Percentiles rank a stretch among this genome's conserved stretches.
Conservation (phyloP, 768 basidiomycete species). For the Amanita inopinata region DNA sequence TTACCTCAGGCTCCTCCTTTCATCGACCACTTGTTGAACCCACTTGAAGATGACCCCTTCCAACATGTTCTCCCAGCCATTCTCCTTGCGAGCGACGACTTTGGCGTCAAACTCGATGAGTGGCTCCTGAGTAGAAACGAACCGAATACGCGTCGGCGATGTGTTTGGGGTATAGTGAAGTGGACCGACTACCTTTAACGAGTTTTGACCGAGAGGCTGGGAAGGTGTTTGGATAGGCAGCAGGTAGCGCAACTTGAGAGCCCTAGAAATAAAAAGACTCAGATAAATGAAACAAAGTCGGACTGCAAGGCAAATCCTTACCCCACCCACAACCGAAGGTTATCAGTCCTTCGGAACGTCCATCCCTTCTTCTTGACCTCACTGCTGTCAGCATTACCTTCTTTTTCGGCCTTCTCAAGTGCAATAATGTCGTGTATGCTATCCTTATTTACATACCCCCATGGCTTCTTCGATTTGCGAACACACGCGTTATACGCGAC, state of each 20-base stretch:
- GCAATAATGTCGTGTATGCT: conserved; percentile 72
- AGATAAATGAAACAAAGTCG: background rate
- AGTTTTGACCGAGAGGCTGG: conserved; percentile 16
- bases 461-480: conserved; percentile 71
- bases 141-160: conserved; percentile 25
- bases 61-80: conserved; percentile 79
- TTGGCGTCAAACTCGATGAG: conserved; percentile 63
- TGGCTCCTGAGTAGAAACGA: conserved; percentile 33
- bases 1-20: conserved; percentile 35
- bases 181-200: conserved; percentile 10
- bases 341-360: conserved; percentile 84
- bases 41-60: conserved; percentile 52
- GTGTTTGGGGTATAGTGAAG: conserved; percentile 17
- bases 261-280: conserved; percentile 29
- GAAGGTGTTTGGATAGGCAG: conserved; percentile 56
- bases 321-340: conserved; percentile 80
- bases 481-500: conserved; percentile 74
- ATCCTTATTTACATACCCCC: conserved; percentile 77
- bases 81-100: conserved; percentile 60
- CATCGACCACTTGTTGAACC: conserved; percentile 60
- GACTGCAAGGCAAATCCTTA: conserved; percentile 27
- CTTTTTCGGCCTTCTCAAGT: conserved; percentile 41
- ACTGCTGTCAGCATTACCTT: conserved; percentile 22
- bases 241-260: conserved; percentile 74
- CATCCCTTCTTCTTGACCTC: conserved; percentile 50